Evolutionary conservation across 129 eudicot species (phyloP), one percentile per base, ranked within the genome.

Genomic region (Scalesia atractyloides): DNA sequence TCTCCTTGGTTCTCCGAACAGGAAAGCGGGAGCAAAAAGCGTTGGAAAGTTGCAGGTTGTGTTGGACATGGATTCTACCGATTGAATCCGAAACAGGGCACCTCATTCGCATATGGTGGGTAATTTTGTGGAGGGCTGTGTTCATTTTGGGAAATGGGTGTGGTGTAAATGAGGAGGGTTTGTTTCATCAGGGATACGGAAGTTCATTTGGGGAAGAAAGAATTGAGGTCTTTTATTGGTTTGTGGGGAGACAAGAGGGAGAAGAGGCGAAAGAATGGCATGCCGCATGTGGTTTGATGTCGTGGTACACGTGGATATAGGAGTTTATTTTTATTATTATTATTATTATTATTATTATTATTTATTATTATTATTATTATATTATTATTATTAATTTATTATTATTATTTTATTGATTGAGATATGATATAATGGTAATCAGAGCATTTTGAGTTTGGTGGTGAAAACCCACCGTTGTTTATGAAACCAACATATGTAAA

Each of bases 21-120:
- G 68, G 52, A 5, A 80, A 79, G 30, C 81, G 81, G 51, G 79
- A 47, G 53, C n/a, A 39, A 73, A 73, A 77, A 6, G 76, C 73
- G 69, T 73, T 81, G 10, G 80, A 64, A 41, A 59, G 80, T 19
- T 79, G 85, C 7, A 57, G 72, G 2, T 39, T 68, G 19, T 65
- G 75, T n/a, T 66, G 76, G 69, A 33, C 18, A 41, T 67, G 73
- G 59, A 20, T 59, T 65, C 76, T 59, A 59, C 79, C 61, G 26
- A 68, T 46, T 53, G 81, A 34, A 72, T 74, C 51, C 1, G 82
- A 33, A 10, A 76, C 20, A 9, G 82, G 75, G 5, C 58, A 81
- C 20, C 63, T 66, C 33, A 5, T 53, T 37, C 76, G 49, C 48
- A 71, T 37, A 52, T 24, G 52, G 50, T 64, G 58, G 52, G 19